Evolutionary conservation across 2,329 filamentous ascomycete genomes (phyloP).

Genomic region (Tolypocladium ophioglossoides): DNA sequence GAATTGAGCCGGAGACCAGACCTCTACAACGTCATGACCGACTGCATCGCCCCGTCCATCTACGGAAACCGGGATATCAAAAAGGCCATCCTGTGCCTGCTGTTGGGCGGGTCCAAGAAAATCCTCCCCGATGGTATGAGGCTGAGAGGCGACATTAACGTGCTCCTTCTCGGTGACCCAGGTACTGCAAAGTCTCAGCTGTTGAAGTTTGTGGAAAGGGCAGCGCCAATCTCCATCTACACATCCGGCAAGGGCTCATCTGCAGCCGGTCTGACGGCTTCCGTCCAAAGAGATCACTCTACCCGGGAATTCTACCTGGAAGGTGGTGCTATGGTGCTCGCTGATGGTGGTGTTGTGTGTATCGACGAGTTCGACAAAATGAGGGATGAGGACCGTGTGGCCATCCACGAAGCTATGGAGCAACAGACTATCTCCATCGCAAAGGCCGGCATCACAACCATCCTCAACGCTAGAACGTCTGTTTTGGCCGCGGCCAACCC

Average conservation of each 20-base stretch:
- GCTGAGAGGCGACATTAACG: conserved; percentile 94
- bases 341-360: conserved; percentile 92
- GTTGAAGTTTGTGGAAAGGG: conserved; percentile 94
- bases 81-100: conserved; percentile 86
- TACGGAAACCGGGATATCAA: conserved; percentile 96
- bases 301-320: conserved; percentile 97
- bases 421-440: conserved; percentile 99
- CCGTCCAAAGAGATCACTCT: conserved; percentile 83
- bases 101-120: conserved; percentile 95
- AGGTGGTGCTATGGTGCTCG: conserved; percentile 96
- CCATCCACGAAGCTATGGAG: conserved; percentile 99
- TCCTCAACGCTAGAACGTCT: conserved; percentile 89
- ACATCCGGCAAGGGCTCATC: conserved; percentile 98
- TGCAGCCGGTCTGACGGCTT: conserved; percentile 92
- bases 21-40: conserved; percentile 81
- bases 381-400: conserved; percentile 94
- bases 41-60: conserved; percentile 93
- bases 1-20: conserved; percentile 86
- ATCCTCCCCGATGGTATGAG: conserved; percentile 97
- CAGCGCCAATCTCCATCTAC: conserved; percentile 93
- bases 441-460: conserved; percentile 96
- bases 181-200: conserved; percentile 97
- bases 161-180: conserved; percentile 89
- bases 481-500: conserved; percentile 94
- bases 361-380: conserved; percentile 99